Percentiles rank a stretch among this genome's conserved stretches.
Evolutionary conservation across 306 rosid species (phyloP).

Genomic region (Vicia sativa): DNA sequence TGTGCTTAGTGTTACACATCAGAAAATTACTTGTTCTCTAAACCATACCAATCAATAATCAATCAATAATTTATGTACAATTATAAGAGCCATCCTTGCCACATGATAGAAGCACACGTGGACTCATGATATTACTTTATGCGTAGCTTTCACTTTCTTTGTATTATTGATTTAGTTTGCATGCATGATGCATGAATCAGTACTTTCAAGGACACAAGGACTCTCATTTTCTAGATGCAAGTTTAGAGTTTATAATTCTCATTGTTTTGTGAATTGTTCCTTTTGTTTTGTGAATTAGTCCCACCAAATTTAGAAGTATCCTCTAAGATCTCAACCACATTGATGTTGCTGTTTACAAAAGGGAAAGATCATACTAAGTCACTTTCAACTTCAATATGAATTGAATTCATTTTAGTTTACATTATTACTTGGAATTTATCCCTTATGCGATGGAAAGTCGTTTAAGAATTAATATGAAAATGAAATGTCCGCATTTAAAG

Average conservation of each 20-base stretch:
- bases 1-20: conserved; percentile 34
- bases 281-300: conserved; percentile 26
- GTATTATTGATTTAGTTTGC: conserved; percentile 38
- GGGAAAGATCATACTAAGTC: conserved; percentile 35
- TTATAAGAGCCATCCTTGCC: conserved; percentile 31
- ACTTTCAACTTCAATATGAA: conserved; percentile 30
- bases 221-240: conserved; percentile 19
- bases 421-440: too few relatives aligned
- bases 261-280: too few relatives aligned
- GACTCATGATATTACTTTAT: conserved; percentile 1
- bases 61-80: conserved; percentile 42
- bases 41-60: conserved; percentile 38
- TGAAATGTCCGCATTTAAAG: conserved; percentile 42
- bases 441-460: conserved; percentile 27
- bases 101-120: conserved; percentile 38
- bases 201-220: conserved; percentile 39
- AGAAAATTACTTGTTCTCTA: conserved; percentile 31
- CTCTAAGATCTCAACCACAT: conserved; percentile 21
- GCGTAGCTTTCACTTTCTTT: conserved; percentile 17
- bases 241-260: background rate
- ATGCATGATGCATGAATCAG: conserved; percentile 34
- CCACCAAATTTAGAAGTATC: conserved; percentile 39
- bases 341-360: conserved; percentile 1
- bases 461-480: conserved; percentile 41
- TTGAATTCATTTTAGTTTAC: conserved; percentile 45